Conservation (phyloP, 768 basidiomycete species). For the Hirschioporus abietinus region DNA sequence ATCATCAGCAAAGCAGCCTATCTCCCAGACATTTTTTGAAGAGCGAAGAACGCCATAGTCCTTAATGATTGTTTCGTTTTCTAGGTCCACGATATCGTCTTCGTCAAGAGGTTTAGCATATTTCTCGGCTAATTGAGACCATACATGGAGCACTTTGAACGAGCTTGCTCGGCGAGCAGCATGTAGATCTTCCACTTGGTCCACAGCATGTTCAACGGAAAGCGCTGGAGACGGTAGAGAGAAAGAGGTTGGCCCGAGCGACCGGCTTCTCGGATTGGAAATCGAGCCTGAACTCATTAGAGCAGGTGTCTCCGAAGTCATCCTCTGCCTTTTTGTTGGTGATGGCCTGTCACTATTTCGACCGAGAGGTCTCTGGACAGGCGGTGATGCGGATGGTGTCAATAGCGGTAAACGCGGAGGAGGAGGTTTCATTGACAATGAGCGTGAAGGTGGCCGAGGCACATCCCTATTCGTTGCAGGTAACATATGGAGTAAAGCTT, state of each 20-base stretch:
- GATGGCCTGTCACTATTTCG: slow-evolving; percentile 19
- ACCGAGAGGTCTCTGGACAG: slow-evolving; percentile 26
- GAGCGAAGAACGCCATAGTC: slow-evolving; percentile 63
- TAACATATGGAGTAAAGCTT: neutral
- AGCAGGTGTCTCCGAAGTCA: neutral
- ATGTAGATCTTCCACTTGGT: slow-evolving; percentile 32
- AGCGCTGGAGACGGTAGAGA: slow-evolving; percentile 15
- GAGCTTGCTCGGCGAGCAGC: slow-evolving; percentile 53
- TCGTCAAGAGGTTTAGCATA: slow-evolving; percentile 65
- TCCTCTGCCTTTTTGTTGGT: neutral
- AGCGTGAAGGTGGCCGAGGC: neutral
- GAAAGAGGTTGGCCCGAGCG: slow-evolving; percentile 23
- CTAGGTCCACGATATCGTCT: slow-evolving; percentile 74
- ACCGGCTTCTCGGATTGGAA: slow-evolving; percentile 29
- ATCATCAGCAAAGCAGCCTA: slow-evolving; percentile 45
- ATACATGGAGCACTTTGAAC: slow-evolving; percentile 52
- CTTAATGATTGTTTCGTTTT: slow-evolving; percentile 53
- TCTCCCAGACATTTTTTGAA: slow-evolving; percentile 34
- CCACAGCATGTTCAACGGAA: slow-evolving; percentile 11
- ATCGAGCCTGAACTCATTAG: slow-evolving; percentile 13
- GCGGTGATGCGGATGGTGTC: slow-evolving; percentile 52
- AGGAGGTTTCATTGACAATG: slow-evolving; percentile 6
- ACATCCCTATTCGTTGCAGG: neutral
- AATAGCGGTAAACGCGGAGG: slow-evolving; percentile 27
- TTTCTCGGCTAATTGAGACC: slow-evolving; percentile 64